Evolutionary conservation across 208 protist genomes (phyloP), one percentile per base, ranked within the genome.

Genomic region (Strigomonas culicis): DNA sequence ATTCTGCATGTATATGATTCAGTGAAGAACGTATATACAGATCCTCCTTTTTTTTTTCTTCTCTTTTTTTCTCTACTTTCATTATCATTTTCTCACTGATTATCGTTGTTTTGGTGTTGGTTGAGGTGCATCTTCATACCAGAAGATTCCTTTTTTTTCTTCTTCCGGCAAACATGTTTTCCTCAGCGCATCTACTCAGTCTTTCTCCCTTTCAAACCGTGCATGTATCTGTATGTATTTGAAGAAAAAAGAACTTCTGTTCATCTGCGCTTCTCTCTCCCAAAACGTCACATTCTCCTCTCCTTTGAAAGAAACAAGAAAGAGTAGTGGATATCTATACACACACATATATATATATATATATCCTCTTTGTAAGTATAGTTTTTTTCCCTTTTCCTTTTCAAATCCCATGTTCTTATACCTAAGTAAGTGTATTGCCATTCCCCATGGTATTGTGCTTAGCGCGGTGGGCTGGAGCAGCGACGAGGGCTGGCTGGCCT

Each of bases 401-500:
- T 21, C n/a, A 19, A 4, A 25, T 47, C 39, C 47, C 17, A 98
- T 98, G 97, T 98, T 97, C 67, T 79, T 97, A 2, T 98, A 98
- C 70, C 82, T 98, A 30, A 96, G 84, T 75, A 98, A 98, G 75
- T 97, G 97, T 72, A 97, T 99, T 51, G 93, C 94, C 44, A 98
- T 99, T 52, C 97, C 97, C 4, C 98, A 98, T 59, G 91, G 84
- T 28, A 83, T 85, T 30, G 72, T 75, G 31, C 78, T 99, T 27
- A 80, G 90, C 22, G 80, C 79, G 34, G 79, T 98, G 32, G 70
- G 80, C 6, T 99, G 97, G 97, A 98, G 98, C 74, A 75, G 86
- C 47, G 87, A 94, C n/a, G 84, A 98, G 41, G 97, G 97, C 24
- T 98, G 97, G 96, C 95, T 99, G 28, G 96, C 96, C 10, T 98